Evolutionary conservation across 192 early-diverging fungal genomes (phyloP), one percentile per base, ranked within the genome.

Genomic region (Coemansia sp.): DNA sequence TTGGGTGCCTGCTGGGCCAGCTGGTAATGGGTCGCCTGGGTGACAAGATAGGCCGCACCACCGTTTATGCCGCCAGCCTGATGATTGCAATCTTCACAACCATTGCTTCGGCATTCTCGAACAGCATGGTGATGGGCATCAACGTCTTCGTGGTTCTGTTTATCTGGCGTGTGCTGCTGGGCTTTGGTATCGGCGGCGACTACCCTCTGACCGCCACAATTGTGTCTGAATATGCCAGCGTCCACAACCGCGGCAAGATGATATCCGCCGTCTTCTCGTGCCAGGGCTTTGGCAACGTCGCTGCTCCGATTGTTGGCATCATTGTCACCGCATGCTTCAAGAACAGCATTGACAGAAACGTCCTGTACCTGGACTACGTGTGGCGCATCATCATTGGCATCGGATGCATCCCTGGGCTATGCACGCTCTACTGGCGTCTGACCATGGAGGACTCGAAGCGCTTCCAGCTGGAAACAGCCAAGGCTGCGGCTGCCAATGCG

Each of bases 391-490:
- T 93, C 55, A 82, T 95, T 45, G 93, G 91, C 61, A 79, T 95
- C 65, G 94, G 94, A 63, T 87, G 87, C 59, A 67, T 98, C 37
- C 96, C 96, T 6, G 91, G 86, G 39, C 57, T 95, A 2, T 72
- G 81, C 51, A 91, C 96, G 18, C 85, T 98, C 53, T 98, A 96
- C 84, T 96, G 88, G 85, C 92, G 93, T 53, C 64, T 94, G 45
- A 94, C 93, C 25, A 94, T 95, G 77, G 92, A 94, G 63, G 95
- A 97, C 79, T 94, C 95, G 30, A 94, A 94, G 40, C 91, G 95
- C 69, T 98, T 63, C 59, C 70, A 81, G 63, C 26, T 81, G 49
- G 73, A 74, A 55, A 70, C 63, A 2, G 74, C 70, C 58, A 74
- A 75, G 65, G 66, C 69, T 18, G 68, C 74, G 0, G 67, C 71